A percentile compares a stretch with the other conserved stretches of the same genome.
Conservation (phyloP, 371 early-diverging fungal species). For the Apophysomyces trapeziformis region DNA sequence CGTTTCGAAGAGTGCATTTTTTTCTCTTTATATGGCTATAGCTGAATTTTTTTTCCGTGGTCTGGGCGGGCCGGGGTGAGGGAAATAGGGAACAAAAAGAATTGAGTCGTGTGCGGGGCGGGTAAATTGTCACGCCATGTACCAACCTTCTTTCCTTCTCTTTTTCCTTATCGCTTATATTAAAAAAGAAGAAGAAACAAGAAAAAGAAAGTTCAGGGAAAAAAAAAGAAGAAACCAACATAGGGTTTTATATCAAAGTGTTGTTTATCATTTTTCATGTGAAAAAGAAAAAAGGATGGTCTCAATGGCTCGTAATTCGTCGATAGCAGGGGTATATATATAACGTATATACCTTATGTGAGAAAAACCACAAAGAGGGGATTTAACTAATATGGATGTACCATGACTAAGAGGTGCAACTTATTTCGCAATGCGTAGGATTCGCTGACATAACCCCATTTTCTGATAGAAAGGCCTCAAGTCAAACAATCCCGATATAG, state of each 20-base stretch:
- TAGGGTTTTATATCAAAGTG: background rate
- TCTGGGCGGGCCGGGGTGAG: constrained; percentile 12
- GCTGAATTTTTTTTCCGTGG: constrained; percentile 8
- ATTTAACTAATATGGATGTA: no score
- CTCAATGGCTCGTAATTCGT: background rate
- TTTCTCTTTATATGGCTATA: constrained; percentile 8
- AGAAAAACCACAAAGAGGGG: no score
- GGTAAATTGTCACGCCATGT: background rate
- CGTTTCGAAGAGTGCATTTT: constrained; percentile 22
- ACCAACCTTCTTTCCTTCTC: background rate
- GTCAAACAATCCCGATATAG: no score
- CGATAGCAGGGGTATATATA: background rate
- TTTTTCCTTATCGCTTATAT: constrained; percentile 10
- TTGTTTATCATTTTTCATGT: background rate
- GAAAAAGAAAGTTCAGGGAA: background rate
- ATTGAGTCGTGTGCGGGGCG: no score
- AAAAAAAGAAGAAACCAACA: background rate
- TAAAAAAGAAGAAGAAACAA: background rate
- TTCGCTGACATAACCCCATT: no score
- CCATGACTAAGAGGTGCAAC: no score
- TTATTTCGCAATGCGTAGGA: no score
- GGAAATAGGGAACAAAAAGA: background rate
- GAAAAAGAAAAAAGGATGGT: background rate
- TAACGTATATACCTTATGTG: no score
- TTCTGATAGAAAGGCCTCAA: no score